Base-by-base conservation (phyloP, 164 flowering plant genomes). In the Annona squamosa region DNA sequence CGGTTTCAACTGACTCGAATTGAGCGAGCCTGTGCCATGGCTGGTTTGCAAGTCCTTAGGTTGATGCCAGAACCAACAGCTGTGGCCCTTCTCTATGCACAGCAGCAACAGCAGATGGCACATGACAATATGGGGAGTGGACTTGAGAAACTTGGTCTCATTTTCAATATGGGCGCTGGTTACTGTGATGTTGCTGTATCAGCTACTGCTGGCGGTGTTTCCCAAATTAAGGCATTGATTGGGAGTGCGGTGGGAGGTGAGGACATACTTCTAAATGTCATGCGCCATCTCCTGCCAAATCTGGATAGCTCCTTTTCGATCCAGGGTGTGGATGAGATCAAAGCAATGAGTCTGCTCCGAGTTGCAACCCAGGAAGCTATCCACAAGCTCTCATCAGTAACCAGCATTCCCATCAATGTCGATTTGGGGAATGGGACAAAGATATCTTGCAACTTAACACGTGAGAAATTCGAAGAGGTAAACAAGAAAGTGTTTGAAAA, bases 1-100 rank as follows among this genome's bases (percentile, higher is more conserved):
- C 84, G 96, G 66, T 94, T 94, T 76, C 99, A 94, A 67, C 81
- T 87, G 56, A 87, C 91, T 0, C 84, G 97, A 63, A 80, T 94
- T 18, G 97, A 91, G 76, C 82, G 99, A 48, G 95, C 96, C 3
- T 94, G 99, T 82, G 97, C 99, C n/a, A 91, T 90, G 94, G 97
- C 97, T 26, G 95, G 98, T 7, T 85, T 94, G 64, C 93, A 85
- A 72, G 94, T 89, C 44, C 87, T 92, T 10, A 85, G 97, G 77
- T 74, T 92, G 77, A 91, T 94, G 95, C 97, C 97, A 12, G 98
- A 94, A 77, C 97, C 98, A 63, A 91, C 97, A 5, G 92, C 98
- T 43, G 93, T 90, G 6, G 97, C 97, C 16, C 82, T 94, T 72
- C 73, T 94, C 26, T 92, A 92, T 77, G 91, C 95, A 4, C 95